phyloP scores from a whole-genome alignment of 2,329 filamentous ascomycete genomes.

The Aspergillus pseudotamarii region DNA sequence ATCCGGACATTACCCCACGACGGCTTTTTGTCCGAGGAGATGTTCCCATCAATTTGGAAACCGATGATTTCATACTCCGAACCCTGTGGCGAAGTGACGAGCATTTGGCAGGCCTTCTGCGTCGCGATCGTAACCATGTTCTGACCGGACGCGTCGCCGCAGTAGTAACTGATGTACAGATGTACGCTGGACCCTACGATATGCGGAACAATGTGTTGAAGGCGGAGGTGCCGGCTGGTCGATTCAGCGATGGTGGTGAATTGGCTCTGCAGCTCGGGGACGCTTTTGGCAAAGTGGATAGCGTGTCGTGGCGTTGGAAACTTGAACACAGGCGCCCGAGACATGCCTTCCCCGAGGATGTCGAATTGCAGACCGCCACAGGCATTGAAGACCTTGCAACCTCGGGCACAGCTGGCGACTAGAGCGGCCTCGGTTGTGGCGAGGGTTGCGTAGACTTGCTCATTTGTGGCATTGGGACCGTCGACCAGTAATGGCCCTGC shows the following conservation, averaged over 20 bases:
- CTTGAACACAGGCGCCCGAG: constrained; percentile 27
- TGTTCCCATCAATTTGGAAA: constrained; percentile 24
- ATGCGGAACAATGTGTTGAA: constrained; percentile 13
- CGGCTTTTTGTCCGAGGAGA: constrained; percentile 31
- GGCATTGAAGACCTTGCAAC: constrained; percentile 33
- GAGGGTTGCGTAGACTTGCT: constrained; percentile 26
- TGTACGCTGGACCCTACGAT: constrained; percentile 26
- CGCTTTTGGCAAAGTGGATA: constrained; percentile 13
- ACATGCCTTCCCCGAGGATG: constrained; percentile 24
- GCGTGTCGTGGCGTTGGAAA: constrained; percentile 25
- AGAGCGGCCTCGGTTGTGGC: constrained; percentile 33
- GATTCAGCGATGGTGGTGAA: not conserved
- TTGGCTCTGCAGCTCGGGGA: not conserved
- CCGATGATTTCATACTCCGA: not conserved
- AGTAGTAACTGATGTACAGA: constrained; percentile 26
- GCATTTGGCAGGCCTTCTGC: constrained; percentile 24
- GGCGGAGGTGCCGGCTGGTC: constrained; percentile 4
- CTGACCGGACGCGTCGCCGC: constrained; percentile 32
- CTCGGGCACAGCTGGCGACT: constrained; percentile 33
- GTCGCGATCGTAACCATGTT: constrained; percentile 36
- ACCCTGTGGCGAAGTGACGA: not conserved
- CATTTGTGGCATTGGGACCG: not conserved
- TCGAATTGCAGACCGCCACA: constrained; percentile 19
- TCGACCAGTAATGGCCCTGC: constrained; percentile 7
- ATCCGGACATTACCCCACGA: constrained; percentile 26